Evolutionary conservation across 2,329 filamentous ascomycete genomes (phyloP).

Genomic region (Aspergillus phoenicis): DNA sequence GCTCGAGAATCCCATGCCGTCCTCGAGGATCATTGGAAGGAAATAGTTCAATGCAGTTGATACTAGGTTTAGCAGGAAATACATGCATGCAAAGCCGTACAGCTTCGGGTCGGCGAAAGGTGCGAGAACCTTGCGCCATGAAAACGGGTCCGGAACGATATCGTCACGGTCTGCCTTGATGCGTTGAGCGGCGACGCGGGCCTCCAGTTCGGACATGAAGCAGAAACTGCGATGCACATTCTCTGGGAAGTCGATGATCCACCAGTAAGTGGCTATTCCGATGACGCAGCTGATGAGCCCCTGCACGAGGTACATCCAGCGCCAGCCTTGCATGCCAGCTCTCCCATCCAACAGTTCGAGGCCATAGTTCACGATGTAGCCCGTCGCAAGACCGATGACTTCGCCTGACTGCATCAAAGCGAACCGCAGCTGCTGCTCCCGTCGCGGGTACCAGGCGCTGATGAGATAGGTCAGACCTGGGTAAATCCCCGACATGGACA

Average conservation of each 20-base stretch:
- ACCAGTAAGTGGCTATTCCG: constrained; percentile 65
- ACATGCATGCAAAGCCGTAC: constrained; percentile 66
- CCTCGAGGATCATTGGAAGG: constrained; percentile 60
- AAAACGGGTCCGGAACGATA: constrained; percentile 59
- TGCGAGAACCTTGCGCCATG: constrained; percentile 56
- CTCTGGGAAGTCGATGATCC: constrained; percentile 72
- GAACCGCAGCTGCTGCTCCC: constrained; percentile 67
- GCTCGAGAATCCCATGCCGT: constrained; percentile 58
- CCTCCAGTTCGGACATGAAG: constrained; percentile 61
- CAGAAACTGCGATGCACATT: constrained; percentile 58
- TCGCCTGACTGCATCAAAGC: constrained; percentile 67
- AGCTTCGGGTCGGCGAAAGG: constrained; percentile 64
- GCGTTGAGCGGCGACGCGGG: constrained; percentile 57
- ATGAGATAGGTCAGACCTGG: constrained; percentile 50
- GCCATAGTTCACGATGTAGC: constrained; percentile 68
- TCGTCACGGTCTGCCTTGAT: constrained; percentile 66
- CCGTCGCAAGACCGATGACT: constrained; percentile 66
- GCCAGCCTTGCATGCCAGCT: constrained; percentile 63
- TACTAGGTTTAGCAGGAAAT: constrained; percentile 68
- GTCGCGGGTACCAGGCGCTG: constrained; percentile 64
- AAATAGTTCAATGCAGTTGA: constrained; percentile 68
- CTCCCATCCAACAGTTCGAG: constrained; percentile 65
- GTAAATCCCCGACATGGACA: constrained; percentile 58
- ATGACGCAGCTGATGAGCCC: constrained; percentile 62
- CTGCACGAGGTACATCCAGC: constrained; percentile 71